Percentiles rank a stretch among this genome's conserved stretches.
Conservation (phyloP, 345 rosid species). For the Raphanus raphanistrum region DNA sequence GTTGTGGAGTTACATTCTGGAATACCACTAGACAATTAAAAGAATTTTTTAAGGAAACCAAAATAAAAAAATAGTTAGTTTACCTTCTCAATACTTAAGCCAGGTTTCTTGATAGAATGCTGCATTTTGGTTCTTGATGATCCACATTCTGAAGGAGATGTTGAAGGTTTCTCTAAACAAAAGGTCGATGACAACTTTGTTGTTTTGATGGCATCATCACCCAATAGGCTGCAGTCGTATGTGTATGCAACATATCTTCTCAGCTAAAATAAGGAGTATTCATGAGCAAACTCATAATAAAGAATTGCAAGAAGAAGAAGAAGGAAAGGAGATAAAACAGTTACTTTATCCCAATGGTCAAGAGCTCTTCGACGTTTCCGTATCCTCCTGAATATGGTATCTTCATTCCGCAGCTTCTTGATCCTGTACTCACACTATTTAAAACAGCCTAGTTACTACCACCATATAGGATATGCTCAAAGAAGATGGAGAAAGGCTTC, state of each 20-base stretch:
- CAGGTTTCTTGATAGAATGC: constrained; percentile 42
- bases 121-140: constrained; percentile 40
- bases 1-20: constrained; percentile 45
- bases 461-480: constrained; percentile 14
- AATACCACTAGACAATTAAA: background rate
- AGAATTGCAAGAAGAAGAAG: constrained; percentile 7
- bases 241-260: constrained; percentile 88
- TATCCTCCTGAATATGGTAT: constrained; percentile 60
- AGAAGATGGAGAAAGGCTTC: constrained; percentile 24
- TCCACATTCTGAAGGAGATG: constrained; percentile 42
- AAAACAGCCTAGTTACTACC: constrained; percentile 32
- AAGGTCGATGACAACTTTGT: constrained; percentile 30
- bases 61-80: background rate
- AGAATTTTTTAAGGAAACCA: constrained; percentile 5
- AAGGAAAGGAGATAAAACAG: constrained; percentile 14
- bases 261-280: constrained; percentile 49
- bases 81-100: constrained; percentile 60
- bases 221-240: constrained; percentile 63
- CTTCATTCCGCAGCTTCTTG: constrained; percentile 82
- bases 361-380: constrained; percentile 77
- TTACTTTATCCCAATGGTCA: constrained; percentile 84
- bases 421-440: constrained; percentile 78
- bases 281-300: constrained; percentile 25
- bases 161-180: constrained; percentile 41
- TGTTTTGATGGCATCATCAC: constrained; percentile 42